Evolutionary conservation across 371 early-diverging fungal genomes (phyloP).

Genomic region (Dichotomocladium elegans): DNA sequence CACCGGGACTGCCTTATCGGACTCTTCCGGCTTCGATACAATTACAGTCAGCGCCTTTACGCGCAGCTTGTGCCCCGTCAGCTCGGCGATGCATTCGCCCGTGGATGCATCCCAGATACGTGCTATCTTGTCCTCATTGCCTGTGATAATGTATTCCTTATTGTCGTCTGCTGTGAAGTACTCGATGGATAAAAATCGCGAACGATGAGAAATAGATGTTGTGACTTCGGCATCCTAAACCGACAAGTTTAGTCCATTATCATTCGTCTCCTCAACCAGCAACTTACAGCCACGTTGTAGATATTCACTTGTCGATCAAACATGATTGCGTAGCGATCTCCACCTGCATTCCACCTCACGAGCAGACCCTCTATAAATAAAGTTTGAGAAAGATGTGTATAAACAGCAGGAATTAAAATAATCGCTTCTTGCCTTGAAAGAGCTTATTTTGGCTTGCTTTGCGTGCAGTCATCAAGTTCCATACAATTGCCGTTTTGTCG

Average conservation of each 20-base stretch:
- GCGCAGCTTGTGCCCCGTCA: constrained; percentile 57
- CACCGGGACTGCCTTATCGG: constrained; percentile 32
- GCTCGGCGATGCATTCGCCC: constrained; percentile 52
- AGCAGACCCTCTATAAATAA: constrained; percentile 46
- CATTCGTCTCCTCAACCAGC: neutral
- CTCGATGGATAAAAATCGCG: constrained; percentile 44
- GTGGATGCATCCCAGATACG: constrained; percentile 58
- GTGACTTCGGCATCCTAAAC: constrained; percentile 50
- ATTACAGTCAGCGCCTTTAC: constrained; percentile 41
- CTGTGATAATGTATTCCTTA: constrained; percentile 61
- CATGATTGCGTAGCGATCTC: constrained; percentile 74
- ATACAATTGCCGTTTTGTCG: constrained; percentile 81
- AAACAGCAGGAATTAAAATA: neutral
- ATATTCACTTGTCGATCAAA: constrained; percentile 68
- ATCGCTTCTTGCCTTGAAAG: constrained; percentile 33
- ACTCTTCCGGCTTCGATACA: constrained; percentile 18
- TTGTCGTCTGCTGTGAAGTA: constrained; percentile 42
- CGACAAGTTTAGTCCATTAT: neutral
- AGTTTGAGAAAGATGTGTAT: neutral
- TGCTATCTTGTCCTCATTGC: constrained; percentile 70
- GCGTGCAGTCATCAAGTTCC: constrained; percentile 88
- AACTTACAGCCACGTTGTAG: constrained; percentile 61
- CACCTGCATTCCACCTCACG: constrained; percentile 75
- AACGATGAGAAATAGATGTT: constrained; percentile 47
- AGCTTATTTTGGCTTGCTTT: constrained; percentile 71